Conservation (phyloP, 805 yeast species). For the Lipomyces mesembrius region DNA sequence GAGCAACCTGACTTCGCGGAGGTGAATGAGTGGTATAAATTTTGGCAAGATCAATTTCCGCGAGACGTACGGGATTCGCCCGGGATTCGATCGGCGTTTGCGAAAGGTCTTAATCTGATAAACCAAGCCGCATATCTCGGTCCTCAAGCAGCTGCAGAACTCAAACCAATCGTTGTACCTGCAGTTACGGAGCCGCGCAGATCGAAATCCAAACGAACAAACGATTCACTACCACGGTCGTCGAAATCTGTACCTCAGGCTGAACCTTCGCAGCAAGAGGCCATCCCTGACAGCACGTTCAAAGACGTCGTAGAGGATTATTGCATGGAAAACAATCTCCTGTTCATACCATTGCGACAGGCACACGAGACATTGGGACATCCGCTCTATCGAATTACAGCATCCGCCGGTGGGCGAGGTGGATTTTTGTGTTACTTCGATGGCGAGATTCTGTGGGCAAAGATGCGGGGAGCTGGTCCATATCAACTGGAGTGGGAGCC, state of each 20-base stretch:
- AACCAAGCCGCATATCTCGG: slow-evolving; percentile 43
- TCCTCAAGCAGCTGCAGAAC: slow-evolving; percentile 25
- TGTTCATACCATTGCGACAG: slow-evolving; percentile 48
- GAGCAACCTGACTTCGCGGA: slow-evolving; percentile 39
- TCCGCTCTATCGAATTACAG: slow-evolving; percentile 52
- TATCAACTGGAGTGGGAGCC: slow-evolving; percentile 51
- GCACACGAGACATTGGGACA: slow-evolving; percentile 50
- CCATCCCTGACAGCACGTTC: slow-evolving; percentile 55
- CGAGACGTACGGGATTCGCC: slow-evolving; percentile 28
- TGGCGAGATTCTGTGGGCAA: slow-evolving; percentile 68
- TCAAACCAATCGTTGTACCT: slow-evolving; percentile 27
- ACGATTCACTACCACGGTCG: not conserved
- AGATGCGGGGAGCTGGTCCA: slow-evolving; percentile 30
- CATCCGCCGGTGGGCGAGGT: slow-evolving; percentile 44
- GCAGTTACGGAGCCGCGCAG: not conserved
- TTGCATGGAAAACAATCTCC: slow-evolving; percentile 58
- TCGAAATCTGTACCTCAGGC: not conserved
- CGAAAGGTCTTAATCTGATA: slow-evolving; percentile 45
- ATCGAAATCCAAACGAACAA: not conserved
- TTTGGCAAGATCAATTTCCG: slow-evolving; percentile 45
- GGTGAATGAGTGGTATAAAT: slow-evolving; percentile 44
- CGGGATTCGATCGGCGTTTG: slow-evolving; percentile 32
- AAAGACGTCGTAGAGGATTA: slow-evolving; percentile 67
- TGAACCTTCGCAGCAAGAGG: slow-evolving; percentile 7
- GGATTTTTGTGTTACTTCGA: slow-evolving; percentile 56